Evolutionary conservation across 371 early-diverging fungal species (phyloP).

Genomic region (Funneliformis caledonium): DNA sequence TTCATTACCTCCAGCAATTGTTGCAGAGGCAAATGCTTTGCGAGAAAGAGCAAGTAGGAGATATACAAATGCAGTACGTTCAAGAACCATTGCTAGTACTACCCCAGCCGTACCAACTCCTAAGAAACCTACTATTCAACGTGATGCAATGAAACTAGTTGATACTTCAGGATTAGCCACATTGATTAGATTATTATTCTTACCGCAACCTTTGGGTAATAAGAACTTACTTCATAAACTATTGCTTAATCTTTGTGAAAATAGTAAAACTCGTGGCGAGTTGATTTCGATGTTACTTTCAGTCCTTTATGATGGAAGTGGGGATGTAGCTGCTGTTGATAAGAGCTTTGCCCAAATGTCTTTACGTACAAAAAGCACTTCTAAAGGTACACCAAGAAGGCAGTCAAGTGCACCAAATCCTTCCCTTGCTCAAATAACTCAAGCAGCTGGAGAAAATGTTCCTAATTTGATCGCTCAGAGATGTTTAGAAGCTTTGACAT

Average conservation of each 20-base stretch:
- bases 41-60: conserved; percentile 44
- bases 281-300: conserved; percentile 84
- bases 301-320: conserved; percentile 83
- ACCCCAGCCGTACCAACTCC: conserved; percentile 37
- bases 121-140: conserved; percentile 56
- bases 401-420: conserved; percentile 11
- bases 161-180: conserved; percentile 83
- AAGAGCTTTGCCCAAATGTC: conserved; percentile 79
- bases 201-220: conserved; percentile 73
- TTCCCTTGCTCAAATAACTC: conserved; percentile 42
- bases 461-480: conserved; percentile 88
- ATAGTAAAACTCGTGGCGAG: conserved; percentile 84
- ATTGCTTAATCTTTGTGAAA: conserved; percentile 89
- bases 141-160: conserved; percentile 80
- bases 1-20: conserved; percentile 45
- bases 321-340: conserved; percentile 78
- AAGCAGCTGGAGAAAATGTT: conserved; percentile 55
- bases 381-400: conserved; percentile 44
- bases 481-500: conserved; percentile 82
- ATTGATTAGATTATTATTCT: conserved; percentile 82
- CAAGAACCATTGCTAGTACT: conserved; percentile 36
- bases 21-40: conserved; percentile 49
- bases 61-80: conserved; percentile 37
- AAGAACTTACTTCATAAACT: conserved; percentile 74
- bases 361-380: conserved; percentile 54